Evolutionary conservation across 768 basidiomycete genomes (phyloP), one percentile per base, ranked within the genome.

Genomic region (Tephrocybe sp.): DNA sequence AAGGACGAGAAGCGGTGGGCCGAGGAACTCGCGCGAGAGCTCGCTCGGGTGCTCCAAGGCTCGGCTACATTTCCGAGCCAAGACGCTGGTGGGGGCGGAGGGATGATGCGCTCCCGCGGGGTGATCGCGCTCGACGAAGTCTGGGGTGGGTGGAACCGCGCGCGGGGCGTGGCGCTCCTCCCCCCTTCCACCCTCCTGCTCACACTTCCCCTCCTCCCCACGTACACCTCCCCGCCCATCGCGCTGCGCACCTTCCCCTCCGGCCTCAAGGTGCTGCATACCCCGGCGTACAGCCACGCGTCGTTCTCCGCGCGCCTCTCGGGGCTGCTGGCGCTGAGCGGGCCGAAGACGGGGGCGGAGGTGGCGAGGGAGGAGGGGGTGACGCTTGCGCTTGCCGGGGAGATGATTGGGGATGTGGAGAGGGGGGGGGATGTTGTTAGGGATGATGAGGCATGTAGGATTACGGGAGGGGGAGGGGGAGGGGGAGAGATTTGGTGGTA

Each of bases 91-190:
- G 45, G 90, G n/a, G 61, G 45, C 14, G 88, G 45, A n/a, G 45
- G 90, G 1, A 76, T 95, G 61, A 91, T 95, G 90, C 76, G 77
- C 50, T 75, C 78, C 2, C 80, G 91, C 24, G 93, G 91, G 1
- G 80, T 96, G 28, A 79, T 97, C 33, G 90, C 87, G 0, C 69
- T 97, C 23, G 94, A 98, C 63, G 94, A 96, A 68, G 89, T 89
- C 0, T 98, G 94, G 94, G 91, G 91, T 23, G 84, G 88, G 1
- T 97, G 94, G 94, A 96, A 95, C 63, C 84, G 94, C 51, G 93
- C 92, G 5, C 73, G 94, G 58, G 94, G 94, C 43, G 88, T 96
- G 94, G 95, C 95, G 4, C 80, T 99, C 32, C 83, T 98, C 37
- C 88, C 96, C 3, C 97, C 96, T 3, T 77, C 87, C 24, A 93